A percentile compares a stretch with the other conserved stretches of the same genome.
Conservation (phyloP, 1,139 yeast species). For the Geotrichum phurueaensis region DNA sequence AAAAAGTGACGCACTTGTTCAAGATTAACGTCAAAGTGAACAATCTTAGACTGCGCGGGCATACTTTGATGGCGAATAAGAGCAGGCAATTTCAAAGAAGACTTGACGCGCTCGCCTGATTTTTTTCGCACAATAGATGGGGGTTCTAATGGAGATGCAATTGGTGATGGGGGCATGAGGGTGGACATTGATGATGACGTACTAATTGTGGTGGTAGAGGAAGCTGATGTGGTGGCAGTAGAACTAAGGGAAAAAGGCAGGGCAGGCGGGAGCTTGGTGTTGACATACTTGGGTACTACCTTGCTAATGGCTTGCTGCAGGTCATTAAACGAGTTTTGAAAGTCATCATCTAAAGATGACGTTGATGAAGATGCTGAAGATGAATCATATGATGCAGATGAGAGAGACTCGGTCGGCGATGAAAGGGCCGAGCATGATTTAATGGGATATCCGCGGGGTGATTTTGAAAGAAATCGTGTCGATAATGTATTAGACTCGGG, state of each 20-base stretch:
- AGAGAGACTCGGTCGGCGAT: neutral
- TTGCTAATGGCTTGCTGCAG: slow-evolving; percentile 11
- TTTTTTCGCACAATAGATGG: slow-evolving; percentile 55
- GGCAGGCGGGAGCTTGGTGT: neutral
- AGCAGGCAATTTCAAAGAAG: slow-evolving; percentile 54
- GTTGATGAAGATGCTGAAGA: slow-evolving; percentile 9
- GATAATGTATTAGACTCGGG: slow-evolving; percentile 1
- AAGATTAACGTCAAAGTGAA: slow-evolving; percentile 64
- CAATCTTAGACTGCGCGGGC: slow-evolving; percentile 73
- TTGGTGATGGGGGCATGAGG: slow-evolving; percentile 11
- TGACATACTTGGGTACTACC: slow-evolving; percentile 1
- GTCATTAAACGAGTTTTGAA: neutral
- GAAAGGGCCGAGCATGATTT: neutral
- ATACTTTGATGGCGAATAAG: slow-evolving; percentile 53
- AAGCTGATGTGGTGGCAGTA: neutral
- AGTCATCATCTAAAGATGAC: slow-evolving; percentile 6
- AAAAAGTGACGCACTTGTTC: slow-evolving; percentile 68
- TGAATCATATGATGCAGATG: neutral
- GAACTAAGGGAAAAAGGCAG: neutral
- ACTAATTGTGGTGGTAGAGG: neutral
- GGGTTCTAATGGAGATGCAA: neutral
- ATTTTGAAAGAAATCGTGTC: neutral
- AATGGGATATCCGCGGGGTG: neutral
- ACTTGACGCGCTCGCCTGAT: slow-evolving; percentile 74
- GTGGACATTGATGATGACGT: slow-evolving; percentile 11